Conservation (phyloP, 352 stramenopile genomes). For the Phytophthora brassicae region DNA sequence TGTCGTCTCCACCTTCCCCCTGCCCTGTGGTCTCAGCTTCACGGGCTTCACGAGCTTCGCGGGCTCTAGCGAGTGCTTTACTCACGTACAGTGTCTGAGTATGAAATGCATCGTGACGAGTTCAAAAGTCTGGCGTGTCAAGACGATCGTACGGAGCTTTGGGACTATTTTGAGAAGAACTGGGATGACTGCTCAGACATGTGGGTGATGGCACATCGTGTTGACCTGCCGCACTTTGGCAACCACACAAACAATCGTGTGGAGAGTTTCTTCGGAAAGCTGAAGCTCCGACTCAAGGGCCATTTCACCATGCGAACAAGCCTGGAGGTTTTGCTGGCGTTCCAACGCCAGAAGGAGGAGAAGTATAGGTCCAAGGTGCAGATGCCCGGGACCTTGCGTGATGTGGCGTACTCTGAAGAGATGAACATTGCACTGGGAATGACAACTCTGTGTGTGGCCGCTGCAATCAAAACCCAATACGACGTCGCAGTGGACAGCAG, state of each 20-base stretch:
- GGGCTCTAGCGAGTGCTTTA: conserved; percentile 14
- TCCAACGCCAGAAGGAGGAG: background rate
- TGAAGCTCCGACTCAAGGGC: conserved; percentile 1
- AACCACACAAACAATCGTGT: conserved; percentile 16
- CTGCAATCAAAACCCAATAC: conserved; percentile 2
- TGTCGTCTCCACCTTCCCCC: too few species aligned
- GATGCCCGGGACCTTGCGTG: background rate
- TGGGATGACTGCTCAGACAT: conserved; percentile 8
- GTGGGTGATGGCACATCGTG: conserved; percentile 15
- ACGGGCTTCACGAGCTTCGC: too few species aligned
- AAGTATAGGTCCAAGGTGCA: background rate
- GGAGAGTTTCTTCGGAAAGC: conserved; percentile 12
- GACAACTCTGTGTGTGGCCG: background rate
- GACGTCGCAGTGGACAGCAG: background rate
- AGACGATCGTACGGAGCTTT: background rate
- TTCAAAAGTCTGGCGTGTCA: background rate
- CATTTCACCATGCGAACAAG: background rate
- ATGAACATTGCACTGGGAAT: background rate
- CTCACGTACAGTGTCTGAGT: background rate
- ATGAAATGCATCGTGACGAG: conserved; percentile 2
- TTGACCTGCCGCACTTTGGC: conserved; percentile 6
- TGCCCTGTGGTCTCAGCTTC: too few species aligned
- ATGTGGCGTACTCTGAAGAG: background rate
- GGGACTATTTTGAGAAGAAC: conserved; percentile 9
- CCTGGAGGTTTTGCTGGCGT: background rate